Evolutionary conservation across 768 basidiomycete genomes (phyloP), one percentile per base, ranked within the genome.

Genomic region (Leccinum rimulosum): DNA sequence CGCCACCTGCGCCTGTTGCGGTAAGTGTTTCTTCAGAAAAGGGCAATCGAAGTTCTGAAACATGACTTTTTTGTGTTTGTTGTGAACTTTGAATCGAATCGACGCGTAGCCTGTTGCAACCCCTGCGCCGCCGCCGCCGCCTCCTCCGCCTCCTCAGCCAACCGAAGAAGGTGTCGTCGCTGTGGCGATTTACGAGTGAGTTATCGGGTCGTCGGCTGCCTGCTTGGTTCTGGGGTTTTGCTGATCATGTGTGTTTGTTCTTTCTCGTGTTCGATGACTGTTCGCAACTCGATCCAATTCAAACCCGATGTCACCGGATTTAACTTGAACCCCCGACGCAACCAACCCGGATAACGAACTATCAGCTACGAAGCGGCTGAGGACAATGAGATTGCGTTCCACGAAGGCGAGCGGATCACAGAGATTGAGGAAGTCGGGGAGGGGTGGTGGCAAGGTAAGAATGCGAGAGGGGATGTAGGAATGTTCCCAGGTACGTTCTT

Each of bases 341-440:
- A 36, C 36, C 36, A 35, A 35, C 33, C 33, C 14, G 33, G 33
- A 35, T 35, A 77, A 31, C 25, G 6, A 11, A 19, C 11, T 19
- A 22, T 19, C 52, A 95, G 91, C 62, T 96, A 95, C 67, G 91
- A 93, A 10, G 92, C 95, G 0, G 84, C 84, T 0, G 95, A 97
- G 69, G 93, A 94, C 64, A 97, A 98, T 68, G 95, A 97, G 68
- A 75, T 97, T 30, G 81, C 86, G 3, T 93, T 98, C 82, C 76
- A 71, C 31, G 94, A 93, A 71, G 92, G 91, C 28, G 94, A 95
- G 36, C 75, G 78, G 57, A 91, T 97, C 68, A 80, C 77, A 17
- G 79, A 88, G 56, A 90, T 97, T 55, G 90, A 93, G 67, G 85
- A 87, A 55, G 85, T 84, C 6, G 87, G 84, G 9, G 91, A 93